Conservation (phyloP, 345 rosid genomes). For the Eucalyptus erythrocorys region DNA sequence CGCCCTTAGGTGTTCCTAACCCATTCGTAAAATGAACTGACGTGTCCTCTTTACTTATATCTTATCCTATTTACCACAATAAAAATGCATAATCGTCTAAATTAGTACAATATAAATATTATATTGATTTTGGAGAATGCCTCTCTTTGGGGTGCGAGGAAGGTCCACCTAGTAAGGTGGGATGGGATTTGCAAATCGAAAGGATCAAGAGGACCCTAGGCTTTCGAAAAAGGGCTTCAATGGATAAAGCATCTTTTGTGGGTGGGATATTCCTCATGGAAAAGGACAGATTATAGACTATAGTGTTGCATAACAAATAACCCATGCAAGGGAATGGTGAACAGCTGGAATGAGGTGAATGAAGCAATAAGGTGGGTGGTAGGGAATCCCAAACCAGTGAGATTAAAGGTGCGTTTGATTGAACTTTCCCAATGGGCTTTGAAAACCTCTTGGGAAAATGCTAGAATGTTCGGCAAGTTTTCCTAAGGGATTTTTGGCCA, state of each 20-base stretch:
- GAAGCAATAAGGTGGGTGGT: neutral
- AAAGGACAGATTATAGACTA: neutral
- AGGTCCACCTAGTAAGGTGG: neutral
- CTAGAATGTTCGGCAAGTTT: too few relatives aligned
- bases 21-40: neutral
- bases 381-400: neutral
- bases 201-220: neutral
- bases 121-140: neutral
- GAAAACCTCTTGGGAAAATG: too few relatives aligned
- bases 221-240: neutral
- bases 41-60: neutral
- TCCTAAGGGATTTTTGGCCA: too few relatives aligned
- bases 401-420: too few relatives aligned
- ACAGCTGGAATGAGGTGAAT: neutral
- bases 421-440: too few relatives aligned
- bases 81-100: neutral
- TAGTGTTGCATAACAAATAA: neutral
- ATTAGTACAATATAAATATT: neutral
- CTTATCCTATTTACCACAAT: neutral
- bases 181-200: neutral
- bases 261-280: neutral
- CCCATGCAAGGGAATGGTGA: neutral
- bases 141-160: neutral
- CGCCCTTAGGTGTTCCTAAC: neutral
- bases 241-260: neutral